Evolutionary conservation across 2,329 filamentous ascomycete species (phyloP), one percentile per base, ranked within the genome.

Genomic region (Trichophyton verrucosum): DNA sequence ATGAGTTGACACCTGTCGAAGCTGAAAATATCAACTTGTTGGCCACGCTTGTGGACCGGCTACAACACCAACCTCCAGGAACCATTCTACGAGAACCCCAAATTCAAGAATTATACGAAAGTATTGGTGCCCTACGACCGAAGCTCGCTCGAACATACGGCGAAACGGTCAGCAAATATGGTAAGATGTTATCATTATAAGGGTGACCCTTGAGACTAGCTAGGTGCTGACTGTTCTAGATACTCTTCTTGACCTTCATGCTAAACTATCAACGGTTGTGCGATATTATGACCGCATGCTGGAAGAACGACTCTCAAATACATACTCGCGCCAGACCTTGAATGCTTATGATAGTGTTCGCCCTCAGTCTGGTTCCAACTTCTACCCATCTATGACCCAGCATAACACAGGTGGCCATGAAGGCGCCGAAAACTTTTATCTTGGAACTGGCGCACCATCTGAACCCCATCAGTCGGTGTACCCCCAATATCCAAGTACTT

Each of bases 121-220:
- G 91, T 68, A 97, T 99, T 68, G 91, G 92, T n/a, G 82, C 90
- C 15, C 77, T 99, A 64, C 83, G 94, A 57, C 94, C 94, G 1
- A 99, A 99, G 73, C 80, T 99, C 60, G 94, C 94, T 3, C 84
- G 94, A 61, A 96, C 92, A 0, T 96, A 97, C 71, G 94, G 94
- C 60, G 94, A 99, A 77, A 96, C 94, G 0, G 97, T 99, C 94
- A 97, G 94, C 82, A 99, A 99, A 75, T 94, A 97, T 73, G 91
- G 89, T 89, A 77, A 71, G 84, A 75, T 30, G 9, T 46, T 30
- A 51, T 56, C 22, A n/a, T 42, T 47, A 1, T 47, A 22, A 3
- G n/a, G 30, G 1, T 30, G 20, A 56, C 40, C 6, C 40, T 44
- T 56, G 9, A 38, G 11, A 38, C 33, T 56, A 8, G 24, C 24